Base-by-base conservation (phyloP, 768 basidiomycete species). In the Naematelia aurantialba region DNA sequence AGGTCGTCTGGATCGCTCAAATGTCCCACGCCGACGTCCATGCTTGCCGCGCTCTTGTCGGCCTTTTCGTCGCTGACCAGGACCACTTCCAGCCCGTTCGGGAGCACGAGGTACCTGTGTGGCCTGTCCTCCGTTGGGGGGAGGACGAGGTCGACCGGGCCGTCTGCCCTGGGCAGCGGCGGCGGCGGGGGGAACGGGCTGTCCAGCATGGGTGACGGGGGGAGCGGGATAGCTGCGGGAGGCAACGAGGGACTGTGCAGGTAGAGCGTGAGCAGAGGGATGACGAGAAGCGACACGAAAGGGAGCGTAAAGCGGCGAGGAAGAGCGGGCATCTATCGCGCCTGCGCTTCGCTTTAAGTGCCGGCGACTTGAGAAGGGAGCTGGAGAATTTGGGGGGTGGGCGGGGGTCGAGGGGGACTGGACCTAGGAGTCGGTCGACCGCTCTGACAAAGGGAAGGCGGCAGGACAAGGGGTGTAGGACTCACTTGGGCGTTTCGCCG, bases 11-110 rank as follows among this genome's bases (percentile, higher is more conserved):
- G 96, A 77, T 99, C 96, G 45, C 83, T 85, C 54, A 99, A 77
- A 77, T 98, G 93, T 3, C 96, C 96, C 1, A 97, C 92, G 31
- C 87, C 87, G 52, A 98, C 91, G 77, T 94, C 89, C 69, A 99
- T 82, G 72, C 90, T 89, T 1, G 94, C 96, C 0, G 92, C 90
- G 11, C 91, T 89, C 78, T 93, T 96, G 79, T 99, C 96, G 4
- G 93, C 85, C 62, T 85, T 85, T 0, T 83, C 78, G 73, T 99
- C 94, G 56, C 86, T 86, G 13, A 98, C 82, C 24, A 99, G 78
- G 63, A 87, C 83, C 0, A 86, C 91, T 61, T 89, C 86, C n/a
- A 99, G 79, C 2, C 89, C 91, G 71, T 98, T 99, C 5, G 85
- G 81, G n/a, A 99, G 83, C 49, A 82, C 81, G 62, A 99, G 87